Evolutionary conservation across 495 filamentous ascomycete genomes (phyloP).

Genomic region (Podospora tetraspora): DNA sequence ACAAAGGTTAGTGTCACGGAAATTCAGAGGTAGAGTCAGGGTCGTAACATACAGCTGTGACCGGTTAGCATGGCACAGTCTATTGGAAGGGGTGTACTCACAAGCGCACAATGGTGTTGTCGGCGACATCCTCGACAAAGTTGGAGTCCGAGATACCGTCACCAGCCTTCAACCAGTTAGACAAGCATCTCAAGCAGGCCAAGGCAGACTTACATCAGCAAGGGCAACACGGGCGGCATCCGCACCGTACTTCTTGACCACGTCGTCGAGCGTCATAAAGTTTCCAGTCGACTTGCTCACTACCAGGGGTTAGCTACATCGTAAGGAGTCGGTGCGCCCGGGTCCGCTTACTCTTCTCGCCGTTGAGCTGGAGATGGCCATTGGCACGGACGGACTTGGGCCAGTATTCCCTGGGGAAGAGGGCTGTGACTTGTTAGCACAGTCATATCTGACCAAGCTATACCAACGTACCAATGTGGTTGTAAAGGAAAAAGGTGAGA

Average conservation of each 20-base stretch:
- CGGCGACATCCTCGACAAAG: conserved; percentile 91
- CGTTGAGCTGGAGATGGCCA: conserved; percentile 89
- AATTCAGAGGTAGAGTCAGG: neutral
- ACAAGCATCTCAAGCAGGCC: neutral
- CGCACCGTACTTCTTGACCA: conserved; percentile 87
- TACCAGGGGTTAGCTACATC: neutral
- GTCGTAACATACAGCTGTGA: neutral
- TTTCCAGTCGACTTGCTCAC: conserved; percentile 92
- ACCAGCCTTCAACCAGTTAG: conserved; percentile 46
- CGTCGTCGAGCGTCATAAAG: conserved; percentile 85
- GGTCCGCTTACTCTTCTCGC: conserved; percentile 66
- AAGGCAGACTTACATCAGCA: conserved; percentile 59
- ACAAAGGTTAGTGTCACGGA: neutral
- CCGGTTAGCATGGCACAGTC: neutral
- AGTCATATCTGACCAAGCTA: neutral
- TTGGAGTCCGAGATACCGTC: conserved; percentile 95
- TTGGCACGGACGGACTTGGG: conserved; percentile 78
- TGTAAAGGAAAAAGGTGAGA: conserved; percentile 94
- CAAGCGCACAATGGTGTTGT: conserved; percentile 81
- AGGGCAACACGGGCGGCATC: conserved; percentile 89
- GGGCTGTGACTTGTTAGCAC: conserved; percentile 31
- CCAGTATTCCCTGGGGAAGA: conserved; percentile 85
- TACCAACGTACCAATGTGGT: conserved; percentile 56
- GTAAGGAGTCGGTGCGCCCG: neutral
- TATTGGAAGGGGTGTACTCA: conserved; percentile 30